phyloP scores from a whole-genome alignment of 1,284 basidiomycete genomes.

The Vanrija sp. region DNA sequence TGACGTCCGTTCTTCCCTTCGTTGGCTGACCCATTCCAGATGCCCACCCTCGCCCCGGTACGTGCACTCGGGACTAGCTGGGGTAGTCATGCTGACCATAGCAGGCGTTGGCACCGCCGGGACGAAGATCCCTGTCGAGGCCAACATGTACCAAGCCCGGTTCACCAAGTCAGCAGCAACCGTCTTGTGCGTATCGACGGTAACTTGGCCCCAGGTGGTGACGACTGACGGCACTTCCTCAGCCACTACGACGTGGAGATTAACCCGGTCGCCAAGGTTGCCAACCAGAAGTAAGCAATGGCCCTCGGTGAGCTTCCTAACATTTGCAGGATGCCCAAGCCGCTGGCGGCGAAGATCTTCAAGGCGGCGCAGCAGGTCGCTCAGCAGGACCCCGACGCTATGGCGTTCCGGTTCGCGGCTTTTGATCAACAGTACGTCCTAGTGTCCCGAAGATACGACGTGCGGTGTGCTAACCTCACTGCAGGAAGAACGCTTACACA shows the following conservation, averaged over 20 bases:
- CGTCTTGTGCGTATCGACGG: slow-evolving; percentile 22
- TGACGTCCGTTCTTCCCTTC: no score
- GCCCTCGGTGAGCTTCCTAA: slow-evolving; percentile 2
- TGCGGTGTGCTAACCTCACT: no score
- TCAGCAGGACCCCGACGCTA: slow-evolving; percentile 12
- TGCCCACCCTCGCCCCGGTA: slow-evolving; percentile 15
- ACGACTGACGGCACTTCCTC: not conserved
- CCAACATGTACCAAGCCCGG: slow-evolving; percentile 42
- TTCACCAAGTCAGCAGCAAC: slow-evolving; percentile 31
- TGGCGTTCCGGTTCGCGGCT: slow-evolving; percentile 28
- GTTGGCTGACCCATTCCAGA: slow-evolving; percentile 3
- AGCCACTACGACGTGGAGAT: slow-evolving; percentile 23
- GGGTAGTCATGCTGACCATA: not conserved
- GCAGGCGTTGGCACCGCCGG: slow-evolving; percentile 37
- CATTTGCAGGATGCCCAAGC: slow-evolving; percentile 34
- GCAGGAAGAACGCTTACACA: slow-evolving; percentile 44
- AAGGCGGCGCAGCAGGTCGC: slow-evolving; percentile 23
- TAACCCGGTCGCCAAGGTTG: slow-evolving; percentile 11
- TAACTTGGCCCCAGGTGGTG: not conserved
- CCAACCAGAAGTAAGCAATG: slow-evolving; percentile 22
- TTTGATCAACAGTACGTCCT: slow-evolving; percentile 37
- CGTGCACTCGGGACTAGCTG: not conserved
- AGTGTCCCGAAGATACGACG: slow-evolving; percentile 6
- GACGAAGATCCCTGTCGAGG: slow-evolving; percentile 31
- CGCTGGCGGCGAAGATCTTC: slow-evolving; percentile 38